Conservation (phyloP, 169 alveolate genomes). For the Babesia bigemina region DNA sequence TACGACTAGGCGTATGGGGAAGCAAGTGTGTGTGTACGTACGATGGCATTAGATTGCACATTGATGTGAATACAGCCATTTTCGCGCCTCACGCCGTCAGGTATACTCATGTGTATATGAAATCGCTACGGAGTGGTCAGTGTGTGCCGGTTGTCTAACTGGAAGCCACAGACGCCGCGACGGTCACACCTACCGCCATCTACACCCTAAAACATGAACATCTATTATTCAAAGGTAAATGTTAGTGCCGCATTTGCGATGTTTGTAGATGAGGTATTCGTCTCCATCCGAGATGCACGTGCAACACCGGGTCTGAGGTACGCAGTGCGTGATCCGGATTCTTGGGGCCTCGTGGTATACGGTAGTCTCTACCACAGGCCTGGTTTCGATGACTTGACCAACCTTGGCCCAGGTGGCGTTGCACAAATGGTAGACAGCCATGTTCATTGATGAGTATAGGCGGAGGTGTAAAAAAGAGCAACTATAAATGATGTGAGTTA, state of each 20-base stretch:
- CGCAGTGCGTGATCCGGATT: constrained; percentile 27
- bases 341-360: constrained; percentile 38
- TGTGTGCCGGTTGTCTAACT: no score
- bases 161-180: neutral
- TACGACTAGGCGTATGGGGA: constrained; percentile 20
- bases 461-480: neutral
- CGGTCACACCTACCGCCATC: neutral
- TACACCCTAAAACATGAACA: neutral
- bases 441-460: constrained; percentile 3
- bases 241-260: constrained; percentile 34
- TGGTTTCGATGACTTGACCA: constrained; percentile 10
- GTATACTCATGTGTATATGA: no score
- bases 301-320: neutral
- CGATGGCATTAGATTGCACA: neutral
- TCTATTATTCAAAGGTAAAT: constrained; percentile 20
- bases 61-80: neutral
- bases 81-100: neutral
- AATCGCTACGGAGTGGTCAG: neutral
- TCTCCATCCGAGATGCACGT: constrained; percentile 6
- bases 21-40: constrained; percentile 4
- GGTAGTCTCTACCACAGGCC: constrained; percentile 7
- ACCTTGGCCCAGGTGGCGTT: constrained; percentile 34
- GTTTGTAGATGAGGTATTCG: constrained; percentile 34
- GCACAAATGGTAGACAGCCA: constrained; percentile 38
- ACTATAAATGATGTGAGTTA: neutral